Conservation (phyloP, 148 eudicot species). For the Amaranthus cruentus region DNA sequence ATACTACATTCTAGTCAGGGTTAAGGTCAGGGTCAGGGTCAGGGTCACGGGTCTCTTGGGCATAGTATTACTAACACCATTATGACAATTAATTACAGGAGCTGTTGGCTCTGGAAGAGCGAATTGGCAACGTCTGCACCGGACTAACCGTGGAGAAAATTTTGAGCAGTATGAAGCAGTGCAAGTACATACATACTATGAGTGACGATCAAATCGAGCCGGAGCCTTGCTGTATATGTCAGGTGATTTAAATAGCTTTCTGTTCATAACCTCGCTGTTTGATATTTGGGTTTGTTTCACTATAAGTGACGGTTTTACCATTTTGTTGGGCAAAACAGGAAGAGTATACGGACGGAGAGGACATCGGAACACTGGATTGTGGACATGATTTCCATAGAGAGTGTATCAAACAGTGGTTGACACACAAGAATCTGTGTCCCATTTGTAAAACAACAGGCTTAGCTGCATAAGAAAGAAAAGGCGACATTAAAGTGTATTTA, state of each 20-base stretch:
- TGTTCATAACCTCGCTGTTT: not conserved
- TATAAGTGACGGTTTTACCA: not conserved
- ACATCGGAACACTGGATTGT: conserved; percentile 73
- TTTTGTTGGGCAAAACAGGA: conserved; percentile 39
- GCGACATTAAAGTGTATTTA: not conserved
- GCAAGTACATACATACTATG: conserved; percentile 36
- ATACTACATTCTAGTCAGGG: too few relatives aligned
- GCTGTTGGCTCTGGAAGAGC: conserved; percentile 82
- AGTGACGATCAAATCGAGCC: conserved; percentile 37
- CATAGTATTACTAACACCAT: not conserved
- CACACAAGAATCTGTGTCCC: conserved; percentile 84
- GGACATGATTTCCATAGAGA: conserved; percentile 75
- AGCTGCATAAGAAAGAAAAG: conserved; percentile 24
- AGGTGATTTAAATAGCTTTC: conserved; percentile 32
- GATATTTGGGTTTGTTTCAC: not conserved
- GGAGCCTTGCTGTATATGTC: conserved; percentile 93
- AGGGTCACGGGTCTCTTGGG: too few relatives aligned
- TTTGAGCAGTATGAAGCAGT: conserved; percentile 45
- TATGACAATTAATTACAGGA: conserved; percentile 42
- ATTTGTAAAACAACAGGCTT: conserved; percentile 85
- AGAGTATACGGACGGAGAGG: conserved; percentile 67
- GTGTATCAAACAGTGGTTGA: conserved; percentile 90
- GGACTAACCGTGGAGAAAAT: conserved; percentile 77
- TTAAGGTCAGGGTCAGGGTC: too few relatives aligned
- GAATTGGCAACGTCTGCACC: conserved; percentile 79